phyloP scores from a whole-genome alignment of 73 alveolate genomes.

The Paramecium sonneborni region DNA sequence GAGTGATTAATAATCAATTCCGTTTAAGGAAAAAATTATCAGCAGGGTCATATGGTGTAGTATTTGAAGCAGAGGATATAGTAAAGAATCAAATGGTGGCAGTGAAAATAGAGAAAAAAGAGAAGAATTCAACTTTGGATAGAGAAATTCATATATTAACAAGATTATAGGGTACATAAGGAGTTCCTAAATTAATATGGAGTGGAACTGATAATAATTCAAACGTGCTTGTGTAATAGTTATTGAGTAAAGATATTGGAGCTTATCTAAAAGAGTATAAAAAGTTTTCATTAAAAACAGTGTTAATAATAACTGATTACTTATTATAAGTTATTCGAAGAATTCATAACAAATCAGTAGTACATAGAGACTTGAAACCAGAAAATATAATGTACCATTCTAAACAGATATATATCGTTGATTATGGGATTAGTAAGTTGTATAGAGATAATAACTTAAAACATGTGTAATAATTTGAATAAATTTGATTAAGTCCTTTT shows the following conservation, averaged over 20 bases:
- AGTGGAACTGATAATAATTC: conserved; percentile 62
- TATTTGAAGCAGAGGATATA: conserved; percentile 76
- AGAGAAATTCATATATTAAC: conserved; percentile 62
- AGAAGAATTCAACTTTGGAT: conserved; percentile 60
- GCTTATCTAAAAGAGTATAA: conserved; percentile 57
- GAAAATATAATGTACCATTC: conserved; percentile 59
- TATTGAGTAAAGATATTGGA: conserved; percentile 57
- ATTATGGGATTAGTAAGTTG: conserved; percentile 59
- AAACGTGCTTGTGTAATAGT: conserved; percentile 25
- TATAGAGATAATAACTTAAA: conserved; percentile 56
- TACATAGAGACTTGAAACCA: conserved; percentile 67
- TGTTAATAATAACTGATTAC: conserved; percentile 57
- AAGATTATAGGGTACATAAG: conserved; percentile 58
- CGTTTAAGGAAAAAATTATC: conserved; percentile 75
- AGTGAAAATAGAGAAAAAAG: conserved; percentile 62
- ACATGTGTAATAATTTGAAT: conserved; percentile 39
- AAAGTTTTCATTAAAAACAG: conserved; percentile 64
- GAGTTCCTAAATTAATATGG: conserved; percentile 64
- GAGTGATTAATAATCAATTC: conserved; percentile 51
- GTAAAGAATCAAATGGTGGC: conserved; percentile 50
- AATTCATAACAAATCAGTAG: conserved; percentile 62
- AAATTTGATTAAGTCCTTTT: conserved; percentile 34
- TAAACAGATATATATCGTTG: conserved; percentile 52
- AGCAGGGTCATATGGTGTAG: conserved; percentile 93
- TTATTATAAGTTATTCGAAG: conserved; percentile 25